These are phyloP conservation scores for Fusarium armeniacum DNA, from an alignment of 2,329 filamentous ascomycete genomes.

Conservation along the genomic window DNA sequence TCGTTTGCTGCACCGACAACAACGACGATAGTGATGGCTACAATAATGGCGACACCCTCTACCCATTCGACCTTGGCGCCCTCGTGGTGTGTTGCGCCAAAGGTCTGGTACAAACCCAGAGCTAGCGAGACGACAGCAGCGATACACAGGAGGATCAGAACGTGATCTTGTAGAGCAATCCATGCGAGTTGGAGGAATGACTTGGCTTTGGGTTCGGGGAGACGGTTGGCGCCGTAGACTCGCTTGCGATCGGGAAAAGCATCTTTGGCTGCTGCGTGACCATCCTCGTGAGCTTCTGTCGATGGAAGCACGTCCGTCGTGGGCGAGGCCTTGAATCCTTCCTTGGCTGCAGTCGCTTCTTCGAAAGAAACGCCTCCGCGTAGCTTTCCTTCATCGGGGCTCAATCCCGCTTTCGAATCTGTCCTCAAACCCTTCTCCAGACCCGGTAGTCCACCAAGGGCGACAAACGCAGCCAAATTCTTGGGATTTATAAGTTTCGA, in stretches of 20 bases:
- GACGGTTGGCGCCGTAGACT: constrained; percentile 59
- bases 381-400: constrained; percentile 76
- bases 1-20: constrained; percentile 75
- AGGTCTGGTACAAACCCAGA: constrained; percentile 76
- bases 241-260: constrained; percentile 36
- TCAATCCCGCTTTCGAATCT: constrained; percentile 77
- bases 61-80: constrained; percentile 71
- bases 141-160: constrained; percentile 75
- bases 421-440: constrained; percentile 81
- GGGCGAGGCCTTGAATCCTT: constrained; percentile 10
- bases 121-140: constrained; percentile 76
- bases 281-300: constrained; percentile 4
- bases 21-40: constrained; percentile 75
- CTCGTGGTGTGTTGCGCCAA: constrained; percentile 62
- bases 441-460: constrained; percentile 79
- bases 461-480: constrained; percentile 81
- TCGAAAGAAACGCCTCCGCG: constrained; percentile 76
- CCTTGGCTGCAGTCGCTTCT: constrained; percentile 62
- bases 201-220: constrained; percentile 73
- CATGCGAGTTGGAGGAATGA: constrained; percentile 72
- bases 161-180: constrained; percentile 76
- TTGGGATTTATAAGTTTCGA: constrained; percentile 89
- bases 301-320: neutral
- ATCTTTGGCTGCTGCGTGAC: constrained; percentile 19
- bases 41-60: constrained; percentile 75